Evolutionary conservation across 73 alveolate species (phyloP), one percentile per base, ranked within the genome.

Genomic region (Effrenium voratum): DNA sequence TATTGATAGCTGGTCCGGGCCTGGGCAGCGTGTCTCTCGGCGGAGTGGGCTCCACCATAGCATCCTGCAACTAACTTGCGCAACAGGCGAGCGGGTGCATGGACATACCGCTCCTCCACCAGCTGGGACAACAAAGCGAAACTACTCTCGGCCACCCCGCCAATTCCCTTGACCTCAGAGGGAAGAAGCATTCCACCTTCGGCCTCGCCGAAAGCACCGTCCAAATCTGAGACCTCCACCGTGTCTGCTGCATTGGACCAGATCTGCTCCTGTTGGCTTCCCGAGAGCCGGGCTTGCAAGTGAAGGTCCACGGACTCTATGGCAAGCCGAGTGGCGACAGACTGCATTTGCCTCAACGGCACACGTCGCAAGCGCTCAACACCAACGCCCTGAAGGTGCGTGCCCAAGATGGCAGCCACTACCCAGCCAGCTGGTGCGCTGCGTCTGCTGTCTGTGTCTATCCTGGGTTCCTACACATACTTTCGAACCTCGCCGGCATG

Each of bases 131-230:
- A 59, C 59, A 90, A 59, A n/a, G 86, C 88, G 32, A 90, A 70
- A 0, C 97, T 87, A 44, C 97, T 87, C 68, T 90, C 88, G 41
- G 97, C 97, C 55, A 87, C 97, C 19, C 76, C 76, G 52, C 86
- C 97, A 5, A 90, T 36, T 8, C 38, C 83, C 80, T 47, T 75
- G 45, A 76, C 97, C 97, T 87, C 30, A 22, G 68, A 22, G 3
- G 68, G 26, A 52, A 52, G 63, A 52, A 12, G 63, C 8, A 52
- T 52, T 19, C 19, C 63, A 12, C 19, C 63, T 12, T 19, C 8
- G 19, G 63, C 63, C 63, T 12, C 63, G 63, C 19, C 26, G 8
- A 12, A 8, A 26, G 30, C n/a, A 66, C 79, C 2, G n/a, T 13
- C 40, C 79, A n/a, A 26, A 66, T 24, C 43, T 5, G 43, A 86